phyloP scores from a whole-genome alignment of 2,329 filamentous ascomycete genomes.

The Trichoderma koningii region DNA sequence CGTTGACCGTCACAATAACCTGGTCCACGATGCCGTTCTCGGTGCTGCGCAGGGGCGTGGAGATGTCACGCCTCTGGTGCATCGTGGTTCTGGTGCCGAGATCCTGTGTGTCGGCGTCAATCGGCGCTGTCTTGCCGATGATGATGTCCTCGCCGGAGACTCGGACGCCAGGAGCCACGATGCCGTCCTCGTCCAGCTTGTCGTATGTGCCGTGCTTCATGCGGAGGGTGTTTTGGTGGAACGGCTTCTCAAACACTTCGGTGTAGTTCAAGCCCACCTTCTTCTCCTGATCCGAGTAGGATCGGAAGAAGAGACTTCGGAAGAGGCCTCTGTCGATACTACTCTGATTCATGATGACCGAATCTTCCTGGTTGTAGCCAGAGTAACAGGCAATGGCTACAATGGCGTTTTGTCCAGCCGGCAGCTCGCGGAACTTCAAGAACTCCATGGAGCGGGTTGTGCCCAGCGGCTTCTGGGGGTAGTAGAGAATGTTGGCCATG shows the following conservation, averaged over 20 bases:
- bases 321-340: slow-evolving; percentile 97
- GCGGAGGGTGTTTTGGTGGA: slow-evolving; percentile 80
- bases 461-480: slow-evolving; percentile 94
- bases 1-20: slow-evolving; percentile 90
- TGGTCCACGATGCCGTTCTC: slow-evolving; percentile 96
- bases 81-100: slow-evolving; percentile 86
- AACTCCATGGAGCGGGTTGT: slow-evolving; percentile 99
- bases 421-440: slow-evolving; percentile 94
- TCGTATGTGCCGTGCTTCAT: slow-evolving; percentile 96
- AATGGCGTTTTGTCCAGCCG: slow-evolving; percentile 96
- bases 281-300: slow-evolving; percentile 97
- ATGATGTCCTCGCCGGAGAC: slow-evolving; percentile 98
- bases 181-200: slow-evolving; percentile 95
- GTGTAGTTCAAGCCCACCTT: slow-evolving; percentile 90
- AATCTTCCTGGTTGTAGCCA: slow-evolving; percentile 99
- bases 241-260: slow-evolving; percentile 94
- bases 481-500: slow-evolving; percentile 99
- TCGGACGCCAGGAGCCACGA: slow-evolving; percentile 89
- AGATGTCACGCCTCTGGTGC: slow-evolving; percentile 93
- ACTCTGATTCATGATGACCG: slow-evolving; percentile 99
- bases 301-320: slow-evolving; percentile 95
- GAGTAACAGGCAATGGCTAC: slow-evolving; percentile 97
- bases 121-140: slow-evolving; percentile 96
- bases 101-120: slow-evolving; percentile 89
- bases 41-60: slow-evolving; percentile 89